Conservation (phyloP, 176 grass and related monocot species). For the Hordeum marinum region DNA sequence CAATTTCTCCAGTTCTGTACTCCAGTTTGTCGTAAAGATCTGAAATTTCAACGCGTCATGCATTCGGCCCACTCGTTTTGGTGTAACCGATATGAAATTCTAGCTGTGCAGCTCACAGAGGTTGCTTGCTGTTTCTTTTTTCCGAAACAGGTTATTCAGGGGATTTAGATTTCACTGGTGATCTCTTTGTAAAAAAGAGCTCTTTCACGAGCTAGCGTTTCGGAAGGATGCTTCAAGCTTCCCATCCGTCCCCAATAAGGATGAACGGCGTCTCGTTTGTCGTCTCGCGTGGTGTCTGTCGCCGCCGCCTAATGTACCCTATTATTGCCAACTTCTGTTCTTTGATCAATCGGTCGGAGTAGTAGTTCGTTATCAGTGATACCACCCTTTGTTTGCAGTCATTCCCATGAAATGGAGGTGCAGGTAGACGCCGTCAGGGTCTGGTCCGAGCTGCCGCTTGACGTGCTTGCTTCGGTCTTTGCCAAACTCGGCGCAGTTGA, state of each 20-base stretch:
- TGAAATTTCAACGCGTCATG: background rate
- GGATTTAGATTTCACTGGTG: background rate
- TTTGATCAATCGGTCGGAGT: background rate
- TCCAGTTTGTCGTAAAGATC: background rate
- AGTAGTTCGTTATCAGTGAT: background rate
- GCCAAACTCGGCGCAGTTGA: background rate
- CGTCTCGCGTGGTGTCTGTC: background rate
- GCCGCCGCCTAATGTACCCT: background rate
- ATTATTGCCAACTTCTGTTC: background rate
- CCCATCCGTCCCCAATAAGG: background rate
- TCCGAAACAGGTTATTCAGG: background rate
- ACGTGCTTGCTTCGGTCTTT: background rate
- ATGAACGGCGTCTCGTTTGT: background rate
- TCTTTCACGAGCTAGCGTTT: background rate
- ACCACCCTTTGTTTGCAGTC: background rate
- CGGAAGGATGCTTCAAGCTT: background rate
- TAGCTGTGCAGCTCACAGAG: background rate
- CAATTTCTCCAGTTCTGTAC: background rate
- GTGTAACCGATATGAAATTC: background rate
- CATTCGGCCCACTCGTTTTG: background rate
- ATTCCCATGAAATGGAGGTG: background rate
- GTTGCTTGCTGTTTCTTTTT: background rate
- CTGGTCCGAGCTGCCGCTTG: constrained; percentile 3
- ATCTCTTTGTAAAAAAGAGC: background rate
- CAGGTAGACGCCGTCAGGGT: background rate